Evolutionary conservation across 768 basidiomycete genomes (phyloP).

Genomic region (Termitomyces sp.): DNA sequence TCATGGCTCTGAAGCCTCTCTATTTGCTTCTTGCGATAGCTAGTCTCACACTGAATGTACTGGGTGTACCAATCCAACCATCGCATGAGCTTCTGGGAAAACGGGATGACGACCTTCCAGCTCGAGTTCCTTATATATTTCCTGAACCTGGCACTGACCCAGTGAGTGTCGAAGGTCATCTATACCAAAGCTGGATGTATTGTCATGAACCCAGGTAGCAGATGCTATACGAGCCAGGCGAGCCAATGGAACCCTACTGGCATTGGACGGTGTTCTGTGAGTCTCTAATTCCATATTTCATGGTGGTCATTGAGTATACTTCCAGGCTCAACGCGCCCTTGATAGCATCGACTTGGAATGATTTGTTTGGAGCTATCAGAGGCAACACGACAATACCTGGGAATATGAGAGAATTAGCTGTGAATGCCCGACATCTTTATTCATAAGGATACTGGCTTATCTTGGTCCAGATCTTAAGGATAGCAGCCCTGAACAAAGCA

Average conservation of each 20-base stretch:
- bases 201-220: constrained; percentile 22
- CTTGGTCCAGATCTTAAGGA: constrained; percentile 19
- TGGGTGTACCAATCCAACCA: constrained; percentile 3
- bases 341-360: constrained; percentile 28
- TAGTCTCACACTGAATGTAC: background rate
- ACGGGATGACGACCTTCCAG: constrained; percentile 32
- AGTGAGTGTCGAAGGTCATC: constrained; percentile 10
- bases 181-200: background rate
- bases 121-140: constrained; percentile 37
- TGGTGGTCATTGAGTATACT: background rate
- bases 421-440: constrained; percentile 9
- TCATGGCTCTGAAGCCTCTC: background rate
- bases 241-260: constrained; percentile 27
- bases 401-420: constrained; percentile 30
- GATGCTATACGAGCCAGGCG: constrained; percentile 30
- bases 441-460: background rate
- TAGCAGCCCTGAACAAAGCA: constrained; percentile 21
- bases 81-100: constrained; percentile 4
- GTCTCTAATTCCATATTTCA: constrained; percentile 2
- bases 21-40: constrained; percentile 3
- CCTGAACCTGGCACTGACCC: constrained; percentile 28
- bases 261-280: constrained; percentile 33
- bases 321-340: constrained; percentile 23
- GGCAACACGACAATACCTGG: constrained; percentile 22
- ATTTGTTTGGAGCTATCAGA: constrained; percentile 24